Evolutionary conservation across 1,284 basidiomycete genomes (phyloP), one percentile per base, ranked within the genome.

Genomic region (Mixia osmundae): DNA sequence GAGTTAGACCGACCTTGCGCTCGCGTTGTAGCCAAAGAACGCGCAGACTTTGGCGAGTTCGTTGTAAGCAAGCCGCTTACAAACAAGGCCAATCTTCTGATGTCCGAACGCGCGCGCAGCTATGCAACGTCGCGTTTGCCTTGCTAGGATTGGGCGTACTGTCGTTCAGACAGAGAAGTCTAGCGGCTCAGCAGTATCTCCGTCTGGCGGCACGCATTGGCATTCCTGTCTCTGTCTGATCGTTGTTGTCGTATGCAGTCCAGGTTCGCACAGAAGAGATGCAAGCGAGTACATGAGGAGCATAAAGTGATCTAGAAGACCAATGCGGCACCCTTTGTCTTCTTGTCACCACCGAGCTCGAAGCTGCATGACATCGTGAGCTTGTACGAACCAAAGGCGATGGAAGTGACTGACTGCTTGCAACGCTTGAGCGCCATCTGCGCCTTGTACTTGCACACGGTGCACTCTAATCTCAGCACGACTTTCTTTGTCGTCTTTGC

Each of bases 301-400:
- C n/a, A n/a, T n/a, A n/a, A n/a, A 56, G 71, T 83, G 85, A 58
- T 69, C 71, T 52, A 85, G 76, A n/a, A n/a, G n/a, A n/a, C n/a
- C n/a, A n/a, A n/a, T 44, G 79, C 80, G 54, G 78, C 79, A 63
- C 83, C 80, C 71, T 89, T 83, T 55, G 83, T 87, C 78, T 95
- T 95, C 74, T 94, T 95, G 72, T 97, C 89, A 62, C 91, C 89
- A 65, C 89, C 85, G 43, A 94, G 77, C 67, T 94, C 87, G 67
- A 94, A 94, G 69, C 76, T 80, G 45, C 28, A 35, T 4, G 11
- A 11, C 36, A 16, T 16, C 10, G 26, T 33, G 36, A 14, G 19
- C 15, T n/a, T 12, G 19, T 18, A 15, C 11, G 12, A 21, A 11
- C 31, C 11, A 7, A 19, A 16, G 20, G 20, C 23, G n/a, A 12